A percentile compares a stretch with the other conserved stretches of the same genome.
Conservation (phyloP, 139 green algal genomes). For the Volvox africanus region DNA sequence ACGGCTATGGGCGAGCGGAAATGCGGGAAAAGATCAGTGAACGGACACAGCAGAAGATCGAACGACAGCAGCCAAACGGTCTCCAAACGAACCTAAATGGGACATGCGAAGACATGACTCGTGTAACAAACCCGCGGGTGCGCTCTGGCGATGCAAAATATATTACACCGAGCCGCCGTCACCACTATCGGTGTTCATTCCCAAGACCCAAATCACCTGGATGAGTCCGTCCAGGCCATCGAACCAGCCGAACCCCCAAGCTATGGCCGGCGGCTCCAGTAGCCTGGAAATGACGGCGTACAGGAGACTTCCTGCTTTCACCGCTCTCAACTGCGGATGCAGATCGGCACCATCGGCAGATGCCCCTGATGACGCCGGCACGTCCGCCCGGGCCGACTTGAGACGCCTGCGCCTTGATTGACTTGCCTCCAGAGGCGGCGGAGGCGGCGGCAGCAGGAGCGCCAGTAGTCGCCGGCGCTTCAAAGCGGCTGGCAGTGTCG, state of each 20-base stretch:
- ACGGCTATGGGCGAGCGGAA: too few species aligned
- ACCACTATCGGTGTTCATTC: too few species aligned
- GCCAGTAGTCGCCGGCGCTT: not conserved
- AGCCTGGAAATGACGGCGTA: not conserved
- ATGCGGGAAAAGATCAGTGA: too few species aligned
- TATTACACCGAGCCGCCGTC: too few species aligned
- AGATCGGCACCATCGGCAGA: not conserved
- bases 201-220: constrained; percentile 20
- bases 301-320: not conserved
- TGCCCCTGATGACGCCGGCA: not conserved
- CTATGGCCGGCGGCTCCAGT: not conserved
- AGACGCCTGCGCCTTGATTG: not conserved
- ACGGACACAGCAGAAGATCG: too few species aligned
- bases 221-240: constrained; percentile 29
- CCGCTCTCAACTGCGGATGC: constrained; percentile 10
- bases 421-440: not conserved
- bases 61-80: too few species aligned
- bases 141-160: too few species aligned
- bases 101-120: too few species aligned
- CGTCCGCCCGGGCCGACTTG: not conserved
- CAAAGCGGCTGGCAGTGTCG: not conserved
- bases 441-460: not conserved
- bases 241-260: constrained; percentile 33
- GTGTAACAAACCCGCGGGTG: too few species aligned
- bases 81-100: too few species aligned